Evolutionary conservation across 2,329 filamentous ascomycete species (phyloP), one percentile per base, ranked within the genome.

Genomic region (Diplodia mutila): DNA sequence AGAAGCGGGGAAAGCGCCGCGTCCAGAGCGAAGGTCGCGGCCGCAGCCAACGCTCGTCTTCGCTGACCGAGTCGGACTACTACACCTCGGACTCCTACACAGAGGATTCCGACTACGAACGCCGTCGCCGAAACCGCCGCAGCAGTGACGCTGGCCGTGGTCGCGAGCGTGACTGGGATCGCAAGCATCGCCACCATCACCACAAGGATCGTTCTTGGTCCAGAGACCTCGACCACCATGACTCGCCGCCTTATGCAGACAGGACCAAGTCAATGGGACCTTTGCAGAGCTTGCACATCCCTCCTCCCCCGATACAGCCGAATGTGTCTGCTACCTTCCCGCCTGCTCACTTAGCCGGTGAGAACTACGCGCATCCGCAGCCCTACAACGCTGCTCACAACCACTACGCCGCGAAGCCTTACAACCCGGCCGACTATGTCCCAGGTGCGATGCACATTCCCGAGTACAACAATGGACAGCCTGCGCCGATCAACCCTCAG

Each of bases 271-370:
- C 65, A 48, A 1, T 42, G 7, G 57, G 57, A 18, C 49, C 27
- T n/a, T 21, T 48, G 7, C 39, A 48, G 11, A 14, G 57, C 37
- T 39, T 27, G 4, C 34, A 68, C 63, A 76, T 78, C 73, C 74
- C 75, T 12, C 71, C 73, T 29, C 64, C 71, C 59, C 75, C 75
- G 25, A 72, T 73, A 59, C 70, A 68, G 21, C 49, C 65, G 4
- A 42, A 42, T 16, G 39, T 18, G 29, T 72, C 73, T 29, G 74
- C 64, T 9, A 52, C 52, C 11, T 78, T 75, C 64, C 72, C 75
- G 69, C 77, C 76, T 48, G 75, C 75, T 49, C 75, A 76, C 48
- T 66, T 70, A 18, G 73, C 75, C 61, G 75, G 76, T 51, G 78
- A 78, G 51, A 48, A 55, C 68, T 74, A 70, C 18, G 55, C 54